Base-by-base conservation (phyloP, 306 rosid genomes). In the Casuarina glauca region DNA sequence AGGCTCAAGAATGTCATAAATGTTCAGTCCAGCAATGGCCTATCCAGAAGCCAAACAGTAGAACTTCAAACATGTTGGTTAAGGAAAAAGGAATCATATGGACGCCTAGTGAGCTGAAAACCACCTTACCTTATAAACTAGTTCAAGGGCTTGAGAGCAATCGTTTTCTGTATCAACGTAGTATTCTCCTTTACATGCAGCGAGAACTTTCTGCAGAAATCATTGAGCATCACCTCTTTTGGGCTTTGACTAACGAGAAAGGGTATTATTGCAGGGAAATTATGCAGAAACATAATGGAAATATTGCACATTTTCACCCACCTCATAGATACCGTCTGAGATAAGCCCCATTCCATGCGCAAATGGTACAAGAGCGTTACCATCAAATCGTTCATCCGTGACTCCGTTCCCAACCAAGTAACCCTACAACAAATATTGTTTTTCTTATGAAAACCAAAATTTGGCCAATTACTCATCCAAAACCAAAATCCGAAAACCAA, bases 341-440 rank as follows among this genome's bases (percentile, higher is more conserved):
- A 93, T 84, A 58, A 93, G 95, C 32, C 88, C 97, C 98, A 93
- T 93, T 9, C 98, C 97, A 46, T 89, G 94, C 55, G 84, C 95
- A 83, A 93, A 93, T 42, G 97, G 97, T 54, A 91, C 85, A 9
- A 91, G 78, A 77, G 98, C 95, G 72, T 91, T 84, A 53, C 76
- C 85, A 72, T 93, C 97, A 80, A 89, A 84, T 48, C 1, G 52
- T 3, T 3, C n/a, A 79, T 89, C 98, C 35, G 97, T 86, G 5
- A 93, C 93, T 20, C 91, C 98, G 58, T 93, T 93, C 46, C 97
- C 98, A 74, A 91, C 89, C 82, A 93, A 57, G 86, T 89, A 93
- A 75, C 98, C 98, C 93, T 90, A 55, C 72, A 74, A 35, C 61
- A 5, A 5, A 15, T 2, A 8, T 5, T 9, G 19, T 2, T 5